phyloP scores from a whole-genome alignment of 2,329 filamentous ascomycete species.

The Bimuria novae-zelandiae region DNA sequence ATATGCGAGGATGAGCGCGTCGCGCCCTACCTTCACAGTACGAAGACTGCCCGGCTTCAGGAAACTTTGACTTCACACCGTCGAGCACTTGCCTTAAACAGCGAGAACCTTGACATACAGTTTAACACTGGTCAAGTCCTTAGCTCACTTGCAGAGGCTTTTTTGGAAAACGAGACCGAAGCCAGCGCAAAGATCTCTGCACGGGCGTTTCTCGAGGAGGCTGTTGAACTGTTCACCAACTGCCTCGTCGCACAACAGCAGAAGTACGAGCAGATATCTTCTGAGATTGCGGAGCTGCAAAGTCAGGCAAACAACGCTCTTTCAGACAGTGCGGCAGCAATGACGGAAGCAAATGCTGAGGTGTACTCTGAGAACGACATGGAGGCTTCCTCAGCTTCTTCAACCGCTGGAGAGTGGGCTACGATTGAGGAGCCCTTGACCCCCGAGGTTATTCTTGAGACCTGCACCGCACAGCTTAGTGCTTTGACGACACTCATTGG shows the following conservation, averaged over 20 bases:
- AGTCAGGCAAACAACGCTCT: slow-evolving; percentile 25
- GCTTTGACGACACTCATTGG: slow-evolving; percentile 53
- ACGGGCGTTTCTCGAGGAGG: slow-evolving; percentile 62
- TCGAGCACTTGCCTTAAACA: slow-evolving; percentile 62
- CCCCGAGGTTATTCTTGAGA: slow-evolving; percentile 68
- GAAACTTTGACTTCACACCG: slow-evolving; percentile 67
- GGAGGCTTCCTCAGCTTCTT: slow-evolving; percentile 33
- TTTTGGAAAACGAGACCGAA: slow-evolving; percentile 57
- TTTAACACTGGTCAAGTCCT: slow-evolving; percentile 76
- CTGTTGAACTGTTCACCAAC: slow-evolving; percentile 62
- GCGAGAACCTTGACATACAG: slow-evolving; percentile 67
- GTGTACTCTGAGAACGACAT: slow-evolving; percentile 18
- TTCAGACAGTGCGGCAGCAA: slow-evolving; percentile 24
- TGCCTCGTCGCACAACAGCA: slow-evolving; percentile 53
- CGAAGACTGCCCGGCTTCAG: slow-evolving; percentile 58
- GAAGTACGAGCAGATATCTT: slow-evolving; percentile 49
- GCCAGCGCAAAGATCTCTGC: slow-evolving; percentile 50
- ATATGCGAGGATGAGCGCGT: slow-evolving; percentile 69
- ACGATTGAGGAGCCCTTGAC: slow-evolving; percentile 70
- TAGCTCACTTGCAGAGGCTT: slow-evolving; percentile 66
- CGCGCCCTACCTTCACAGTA: slow-evolving; percentile 60
- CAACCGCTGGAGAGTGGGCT: slow-evolving; percentile 64
- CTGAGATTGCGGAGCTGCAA: slow-evolving; percentile 37
- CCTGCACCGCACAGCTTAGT: slow-evolving; percentile 64
- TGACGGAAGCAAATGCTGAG: slow-evolving; percentile 8